Evolutionary conservation across 805 yeast genomes (phyloP), one percentile per base, ranked within the genome.

Genomic region (Candida dendrica): DNA sequence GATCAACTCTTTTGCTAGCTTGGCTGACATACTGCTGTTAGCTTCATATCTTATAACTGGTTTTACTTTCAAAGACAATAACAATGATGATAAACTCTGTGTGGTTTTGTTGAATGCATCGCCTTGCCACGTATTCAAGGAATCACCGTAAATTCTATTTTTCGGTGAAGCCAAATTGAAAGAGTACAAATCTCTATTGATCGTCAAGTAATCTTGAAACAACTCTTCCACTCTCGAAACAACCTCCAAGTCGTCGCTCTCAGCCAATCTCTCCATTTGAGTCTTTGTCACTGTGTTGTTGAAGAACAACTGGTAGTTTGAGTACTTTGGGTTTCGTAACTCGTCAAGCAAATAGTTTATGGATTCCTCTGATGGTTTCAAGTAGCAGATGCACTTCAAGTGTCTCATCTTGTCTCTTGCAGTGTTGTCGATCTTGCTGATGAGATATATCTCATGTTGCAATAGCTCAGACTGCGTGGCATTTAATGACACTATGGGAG

Each of bases 381-480:
- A 68, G 56, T 86, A 90, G 14, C 85, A 82, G 14, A 89, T 66
- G 60, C 97, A 89, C 51, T 79, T 77, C 53, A 93, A 64, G 55
- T 90, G 95, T 44, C 89, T 79, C 73, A 90, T 73, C 34, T 73
- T 74, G 53, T 81, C 87, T 36, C 93, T 70, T 36, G 70, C 64
- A 6, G 58, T 49, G 56, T 82, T 81, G 43, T 80, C 84, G 20
- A 81, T 59, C 33, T 76, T 73, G 46, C 88, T 96, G 37, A 88
- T 81, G 39, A 93, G 69, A 45, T 85, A 88, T n/a, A 93, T 77
- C 47, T 91, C 95, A 51, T 86, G 76, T 49, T 83, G 79, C 32
- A 93, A 71, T 36, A 93, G 69, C 42, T 81, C 84, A 3, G 95
- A 81, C 59, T 93, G 98, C 2, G 96, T 84, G 24, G 95, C 77